Conservation (phyloP, 1,284 basidiomycete genomes). For the Anthracocystis setariae region DNA sequence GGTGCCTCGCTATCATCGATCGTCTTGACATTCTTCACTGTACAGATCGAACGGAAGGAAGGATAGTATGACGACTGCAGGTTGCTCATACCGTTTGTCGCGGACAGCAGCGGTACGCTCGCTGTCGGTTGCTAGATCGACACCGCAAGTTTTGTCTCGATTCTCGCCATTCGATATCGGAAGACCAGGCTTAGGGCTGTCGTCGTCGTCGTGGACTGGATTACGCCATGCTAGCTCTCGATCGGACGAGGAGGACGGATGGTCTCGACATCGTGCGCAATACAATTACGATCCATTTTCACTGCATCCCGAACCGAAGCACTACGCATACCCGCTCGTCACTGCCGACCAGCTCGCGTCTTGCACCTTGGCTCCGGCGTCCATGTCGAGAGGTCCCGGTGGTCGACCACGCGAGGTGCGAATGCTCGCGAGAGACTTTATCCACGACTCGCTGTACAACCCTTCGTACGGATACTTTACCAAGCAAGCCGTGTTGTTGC, state of each 20-base stretch:
- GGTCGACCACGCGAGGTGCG: slow-evolving; percentile 78
- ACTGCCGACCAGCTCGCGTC: slow-evolving; percentile 43
- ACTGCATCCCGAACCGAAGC: slow-evolving; percentile 52
- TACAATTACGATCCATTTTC: slow-evolving; percentile 67
- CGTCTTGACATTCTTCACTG: not conserved
- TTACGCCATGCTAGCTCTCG: slow-evolving; percentile 8
- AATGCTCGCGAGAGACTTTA: slow-evolving; percentile 95
- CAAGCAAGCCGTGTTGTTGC: slow-evolving; percentile 63
- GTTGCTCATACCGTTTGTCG: not conserved
- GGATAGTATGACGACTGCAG: not conserved
- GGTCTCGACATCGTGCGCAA: slow-evolving; percentile 57
- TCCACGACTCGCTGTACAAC: slow-evolving; percentile 96
- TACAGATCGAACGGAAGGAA: not conserved
- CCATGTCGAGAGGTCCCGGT: slow-evolving; percentile 11
- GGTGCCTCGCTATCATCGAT: not conserved
- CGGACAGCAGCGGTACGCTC: not conserved
- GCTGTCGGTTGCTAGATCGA: not conserved
- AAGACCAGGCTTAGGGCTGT: not conserved
- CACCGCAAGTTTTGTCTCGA: not conserved
- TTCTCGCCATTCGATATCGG: not conserved
- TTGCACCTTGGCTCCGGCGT: not conserved
- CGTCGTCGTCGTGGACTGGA: not conserved
- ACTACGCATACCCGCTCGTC: slow-evolving; percentile 57
- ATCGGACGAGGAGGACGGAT: slow-evolving; percentile 12
- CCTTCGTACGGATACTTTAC: slow-evolving; percentile 94